Conservation (phyloP, 495 filamentous ascomycete species). For the Penicillium chermesinum region DNA sequence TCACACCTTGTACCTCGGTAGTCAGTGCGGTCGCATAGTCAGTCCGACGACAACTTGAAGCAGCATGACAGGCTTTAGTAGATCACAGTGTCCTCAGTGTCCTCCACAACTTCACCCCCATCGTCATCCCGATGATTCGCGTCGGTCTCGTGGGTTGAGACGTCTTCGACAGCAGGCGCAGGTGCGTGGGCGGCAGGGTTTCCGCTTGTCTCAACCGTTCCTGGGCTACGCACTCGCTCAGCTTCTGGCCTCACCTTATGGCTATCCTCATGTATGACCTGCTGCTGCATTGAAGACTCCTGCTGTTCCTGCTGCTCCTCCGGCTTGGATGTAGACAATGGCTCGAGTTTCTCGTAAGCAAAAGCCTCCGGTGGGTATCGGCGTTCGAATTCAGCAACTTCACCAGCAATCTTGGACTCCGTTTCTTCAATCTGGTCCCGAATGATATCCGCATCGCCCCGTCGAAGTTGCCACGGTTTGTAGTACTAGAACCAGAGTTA, state of each 20-base stretch:
- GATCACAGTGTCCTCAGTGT: conserved; percentile 80
- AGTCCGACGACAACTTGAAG: background rate
- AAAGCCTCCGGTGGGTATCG: conserved; percentile 26
- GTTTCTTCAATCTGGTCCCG: conserved; percentile 54
- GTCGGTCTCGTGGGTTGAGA: conserved; percentile 2
- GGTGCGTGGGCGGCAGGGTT: no score
- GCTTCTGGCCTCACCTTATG: no score
- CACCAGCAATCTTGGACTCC: conserved; percentile 45
- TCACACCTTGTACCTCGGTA: background rate
- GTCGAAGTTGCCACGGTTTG: conserved; percentile 73
- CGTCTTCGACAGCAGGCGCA: conserved; percentile 15
- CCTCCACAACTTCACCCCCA: conserved; percentile 66
- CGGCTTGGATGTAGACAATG: conserved; percentile 6
- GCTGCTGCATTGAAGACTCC: background rate
- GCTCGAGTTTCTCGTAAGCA: conserved; percentile 5
- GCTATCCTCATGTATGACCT: no score
- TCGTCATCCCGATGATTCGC: conserved; percentile 46
- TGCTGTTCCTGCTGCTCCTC: conserved; percentile 3
- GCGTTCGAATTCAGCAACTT: conserved; percentile 47
- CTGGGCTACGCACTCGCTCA: no score
- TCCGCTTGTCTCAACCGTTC: no score
- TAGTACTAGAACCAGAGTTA: conserved; percentile 60
- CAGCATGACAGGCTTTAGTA: conserved; percentile 51
- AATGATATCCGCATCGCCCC: conserved; percentile 58
- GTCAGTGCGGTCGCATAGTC: background rate